Percentiles rank a stretch among this genome's conserved stretches.
Evolutionary conservation across 2,329 filamentous ascomycete species (phyloP).

Genomic region (Colletotrichum falcatum): DNA sequence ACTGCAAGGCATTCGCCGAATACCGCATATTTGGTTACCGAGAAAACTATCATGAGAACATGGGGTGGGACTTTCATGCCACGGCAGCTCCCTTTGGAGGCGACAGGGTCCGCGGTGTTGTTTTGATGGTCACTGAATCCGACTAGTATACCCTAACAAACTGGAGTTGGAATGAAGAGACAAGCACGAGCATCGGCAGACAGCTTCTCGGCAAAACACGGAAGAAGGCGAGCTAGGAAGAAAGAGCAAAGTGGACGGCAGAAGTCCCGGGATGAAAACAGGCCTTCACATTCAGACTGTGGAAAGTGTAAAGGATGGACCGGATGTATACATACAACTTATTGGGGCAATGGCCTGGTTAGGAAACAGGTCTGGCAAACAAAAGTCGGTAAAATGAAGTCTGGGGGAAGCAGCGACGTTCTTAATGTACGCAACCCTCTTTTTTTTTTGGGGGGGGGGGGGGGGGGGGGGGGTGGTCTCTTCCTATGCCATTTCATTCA

Average conservation of each 20-base stretch:
- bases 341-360: not conserved
- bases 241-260: not conserved
- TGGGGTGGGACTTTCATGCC: not conserved
- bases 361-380: conserved; percentile 2
- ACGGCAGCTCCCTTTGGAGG: not conserved
- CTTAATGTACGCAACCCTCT: not conserved
- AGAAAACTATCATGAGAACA: not conserved
- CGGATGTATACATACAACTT: conserved; percentile 15
- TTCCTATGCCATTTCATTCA: not conserved
- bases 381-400: conserved; percentile 7
- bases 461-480: too few species aligned
- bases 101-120: not conserved
- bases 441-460: too few species aligned
- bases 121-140: not conserved
- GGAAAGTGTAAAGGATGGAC: conserved; percentile 25
- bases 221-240: not conserved
- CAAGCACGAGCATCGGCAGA: not conserved
- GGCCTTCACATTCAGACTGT: conserved; percentile 17
- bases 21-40: not conserved
- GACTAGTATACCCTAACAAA: conserved; percentile 8
- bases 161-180: not conserved
- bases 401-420: not conserved
- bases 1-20: not conserved
- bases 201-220: not conserved
- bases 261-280: conserved; percentile 19